A percentile compares a stretch with the other conserved stretches of the same genome.
Evolutionary conservation across 73 alveolate genomes (phyloP).

Genomic region (Stentor roeselii): DNA sequence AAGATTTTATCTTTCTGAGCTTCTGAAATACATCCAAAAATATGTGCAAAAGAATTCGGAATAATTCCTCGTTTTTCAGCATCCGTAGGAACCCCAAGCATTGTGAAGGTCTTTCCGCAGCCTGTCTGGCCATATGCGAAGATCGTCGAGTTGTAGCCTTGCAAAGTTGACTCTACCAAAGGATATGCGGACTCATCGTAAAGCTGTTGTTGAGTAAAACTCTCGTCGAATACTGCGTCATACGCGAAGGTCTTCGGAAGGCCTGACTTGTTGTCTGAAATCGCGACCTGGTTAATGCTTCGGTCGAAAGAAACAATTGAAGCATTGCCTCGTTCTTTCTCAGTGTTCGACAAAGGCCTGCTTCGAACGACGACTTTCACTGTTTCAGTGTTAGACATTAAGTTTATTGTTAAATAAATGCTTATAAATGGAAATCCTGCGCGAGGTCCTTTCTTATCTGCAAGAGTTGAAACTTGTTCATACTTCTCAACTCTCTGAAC

Average conservation of each 20-base stretch:
- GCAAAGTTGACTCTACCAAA: conserved; percentile 91
- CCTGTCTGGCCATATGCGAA: conserved; percentile 82
- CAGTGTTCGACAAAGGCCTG: conserved; percentile 70
- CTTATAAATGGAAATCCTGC: background rate
- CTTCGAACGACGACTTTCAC: conserved; percentile 82
- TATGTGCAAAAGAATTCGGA: conserved; percentile 87
- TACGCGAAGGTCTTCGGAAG: conserved; percentile 62
- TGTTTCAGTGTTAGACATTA: conserved; percentile 40
- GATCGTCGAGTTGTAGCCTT: conserved; percentile 92
- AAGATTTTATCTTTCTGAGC: conserved; percentile 77
- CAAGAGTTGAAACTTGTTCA: background rate
- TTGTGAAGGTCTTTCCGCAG: conserved; percentile 92
- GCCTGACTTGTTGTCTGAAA: background rate
- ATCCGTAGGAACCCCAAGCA: conserved; percentile 75
- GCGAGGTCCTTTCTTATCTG: background rate
- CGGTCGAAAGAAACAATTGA: conserved; percentile 37
- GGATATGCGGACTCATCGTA: conserved; percentile 96
- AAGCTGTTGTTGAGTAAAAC: conserved; percentile 71
- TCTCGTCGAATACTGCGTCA: conserved; percentile 89
- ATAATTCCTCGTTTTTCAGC: conserved; percentile 73
- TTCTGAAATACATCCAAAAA: conserved; percentile 70
- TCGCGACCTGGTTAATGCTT: conserved; percentile 26
- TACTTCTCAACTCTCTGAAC: background rate
- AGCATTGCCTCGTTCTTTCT: conserved; percentile 32
- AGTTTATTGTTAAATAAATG: background rate